Conservation (phyloP, 768 basidiomycete species). For the Suillus paluster region DNA sequence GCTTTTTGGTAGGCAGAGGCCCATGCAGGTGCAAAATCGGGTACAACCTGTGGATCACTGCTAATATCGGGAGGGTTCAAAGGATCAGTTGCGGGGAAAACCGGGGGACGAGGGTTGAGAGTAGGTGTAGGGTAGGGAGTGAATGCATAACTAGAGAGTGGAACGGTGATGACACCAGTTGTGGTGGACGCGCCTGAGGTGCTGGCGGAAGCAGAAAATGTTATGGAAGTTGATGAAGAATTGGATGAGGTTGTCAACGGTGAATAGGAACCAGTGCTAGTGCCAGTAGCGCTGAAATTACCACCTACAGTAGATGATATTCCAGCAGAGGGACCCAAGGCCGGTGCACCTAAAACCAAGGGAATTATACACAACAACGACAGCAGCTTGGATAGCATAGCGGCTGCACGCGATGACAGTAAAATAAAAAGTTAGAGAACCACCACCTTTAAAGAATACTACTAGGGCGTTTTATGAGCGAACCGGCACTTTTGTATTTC, state of each 20-base stretch:
- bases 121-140: conserved; percentile 61
- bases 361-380: background rate
- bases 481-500: background rate
- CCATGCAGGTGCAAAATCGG: conserved; percentile 52
- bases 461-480: background rate
- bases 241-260: background rate
- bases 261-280: background rate
- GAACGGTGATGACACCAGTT: conserved; percentile 34
- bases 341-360: background rate
- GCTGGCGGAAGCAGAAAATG: conserved; percentile 1
- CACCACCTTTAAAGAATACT: background rate
- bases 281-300: background rate
- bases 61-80: conserved; percentile 54
- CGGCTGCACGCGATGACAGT: background rate
- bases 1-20: conserved; percentile 57
- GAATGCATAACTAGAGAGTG: conserved; percentile 47
- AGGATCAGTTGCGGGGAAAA: conserved; percentile 58
- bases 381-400: background rate
- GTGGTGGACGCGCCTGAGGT: conserved; percentile 15
- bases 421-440: background rate
- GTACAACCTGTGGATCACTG: conserved; percentile 36
- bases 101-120: conserved; percentile 48
- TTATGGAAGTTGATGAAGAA: background rate
- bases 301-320: background rate
- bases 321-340: background rate